These are phyloP conservation scores for Tulasnella calospora DNA, from an alignment of 768 basidiomycete species.

Conservation along the genomic window DNA sequence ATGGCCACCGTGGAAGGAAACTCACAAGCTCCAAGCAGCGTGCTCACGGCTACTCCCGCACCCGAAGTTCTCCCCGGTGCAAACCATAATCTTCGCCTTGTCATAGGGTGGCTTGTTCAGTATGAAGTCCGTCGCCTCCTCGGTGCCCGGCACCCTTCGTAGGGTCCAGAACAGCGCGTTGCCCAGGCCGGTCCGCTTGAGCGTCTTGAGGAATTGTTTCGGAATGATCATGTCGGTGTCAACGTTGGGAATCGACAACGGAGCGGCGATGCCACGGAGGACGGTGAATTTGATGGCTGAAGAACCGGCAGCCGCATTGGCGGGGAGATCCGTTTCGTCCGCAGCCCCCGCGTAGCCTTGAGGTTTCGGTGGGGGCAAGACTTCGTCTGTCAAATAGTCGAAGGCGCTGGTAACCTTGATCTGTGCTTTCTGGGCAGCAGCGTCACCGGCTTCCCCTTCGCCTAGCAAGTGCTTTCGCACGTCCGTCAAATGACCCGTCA, in stretches of 20 bases:
- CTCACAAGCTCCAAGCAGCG: conserved; percentile 81
- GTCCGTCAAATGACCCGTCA: conserved; percentile 79
- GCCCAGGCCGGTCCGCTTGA: conserved; percentile 84
- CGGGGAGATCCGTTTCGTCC: conserved; percentile 38
- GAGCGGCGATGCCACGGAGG: conserved; percentile 70
- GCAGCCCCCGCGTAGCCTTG: conserved; percentile 33
- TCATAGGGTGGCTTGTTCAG: conserved; percentile 77
- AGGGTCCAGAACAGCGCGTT: conserved; percentile 77
- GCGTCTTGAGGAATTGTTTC: conserved; percentile 87
- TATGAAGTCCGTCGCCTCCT: conserved; percentile 76
- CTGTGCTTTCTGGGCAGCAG: conserved; percentile 41
- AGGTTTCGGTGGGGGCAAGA: conserved; percentile 52
- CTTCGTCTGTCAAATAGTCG: conserved; percentile 73
- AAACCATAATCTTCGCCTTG: conserved; percentile 71
- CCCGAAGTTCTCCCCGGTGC: conserved; percentile 84
- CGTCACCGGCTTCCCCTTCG: conserved; percentile 37
- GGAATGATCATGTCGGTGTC: conserved; percentile 95
- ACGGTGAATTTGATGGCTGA: conserved; percentile 55
- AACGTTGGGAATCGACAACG: conserved; percentile 76
- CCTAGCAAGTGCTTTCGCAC: conserved; percentile 67
- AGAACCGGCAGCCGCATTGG: conserved; percentile 39
- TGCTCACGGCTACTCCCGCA: conserved; percentile 89
- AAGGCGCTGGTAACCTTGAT: conserved; percentile 66
- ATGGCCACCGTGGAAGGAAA: conserved; percentile 27
- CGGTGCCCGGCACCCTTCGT: conserved; percentile 70